Evolutionary conservation across 345 rosid species (phyloP).

Genomic region (Salix viminalis): DNA sequence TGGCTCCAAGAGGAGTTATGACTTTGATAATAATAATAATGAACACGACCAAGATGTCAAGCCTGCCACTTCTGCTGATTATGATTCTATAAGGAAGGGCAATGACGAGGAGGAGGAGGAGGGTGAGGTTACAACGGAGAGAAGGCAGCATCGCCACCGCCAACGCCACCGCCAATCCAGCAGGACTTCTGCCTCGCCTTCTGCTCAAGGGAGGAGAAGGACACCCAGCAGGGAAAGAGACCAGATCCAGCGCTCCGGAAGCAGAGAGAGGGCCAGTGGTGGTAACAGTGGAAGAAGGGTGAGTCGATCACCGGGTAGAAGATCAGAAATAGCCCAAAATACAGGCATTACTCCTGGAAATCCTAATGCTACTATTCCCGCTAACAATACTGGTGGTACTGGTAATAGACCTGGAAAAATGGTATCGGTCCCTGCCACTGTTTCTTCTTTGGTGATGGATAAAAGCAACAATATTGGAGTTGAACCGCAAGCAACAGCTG

Average conservation of each 20-base stretch:
- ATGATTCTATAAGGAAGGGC: slow-evolving; percentile 16
- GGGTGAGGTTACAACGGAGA: slow-evolving; percentile 27
- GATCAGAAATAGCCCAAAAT: slow-evolving; percentile 42
- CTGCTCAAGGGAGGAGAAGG: slow-evolving; percentile 68
- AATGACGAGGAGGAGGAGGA: slow-evolving; percentile 25
- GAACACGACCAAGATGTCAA: slow-evolving; percentile 15
- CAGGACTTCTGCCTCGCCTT: slow-evolving; percentile 28
- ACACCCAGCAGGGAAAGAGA: slow-evolving; percentile 96
- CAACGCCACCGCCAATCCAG: slow-evolving; percentile 52
- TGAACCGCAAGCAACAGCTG: slow-evolving; percentile 13
- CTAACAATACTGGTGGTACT: slow-evolving; percentile 13
- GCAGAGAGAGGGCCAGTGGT: slow-evolving; percentile 39
- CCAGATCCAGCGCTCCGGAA: slow-evolving; percentile 50
- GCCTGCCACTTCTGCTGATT: slow-evolving; percentile 20
- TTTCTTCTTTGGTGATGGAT: slow-evolving; percentile 41
- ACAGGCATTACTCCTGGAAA: slow-evolving; percentile 4
- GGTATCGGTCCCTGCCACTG: slow-evolving; percentile 84
- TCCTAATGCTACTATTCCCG: slow-evolving; percentile 9
- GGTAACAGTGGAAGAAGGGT: slow-evolving; percentile 53
- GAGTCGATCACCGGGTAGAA: slow-evolving; percentile 79
- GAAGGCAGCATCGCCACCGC: slow-evolving; percentile 47
- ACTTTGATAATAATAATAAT: slow-evolving; percentile 53
- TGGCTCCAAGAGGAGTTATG: slow-evolving; percentile 91
- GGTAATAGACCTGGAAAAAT: slow-evolving; percentile 54
- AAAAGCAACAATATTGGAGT: slow-evolving; percentile 37